Evolutionary conservation across 257 asterid genomes (phyloP).

Genomic region (Scutellaria baicalensis): DNA sequence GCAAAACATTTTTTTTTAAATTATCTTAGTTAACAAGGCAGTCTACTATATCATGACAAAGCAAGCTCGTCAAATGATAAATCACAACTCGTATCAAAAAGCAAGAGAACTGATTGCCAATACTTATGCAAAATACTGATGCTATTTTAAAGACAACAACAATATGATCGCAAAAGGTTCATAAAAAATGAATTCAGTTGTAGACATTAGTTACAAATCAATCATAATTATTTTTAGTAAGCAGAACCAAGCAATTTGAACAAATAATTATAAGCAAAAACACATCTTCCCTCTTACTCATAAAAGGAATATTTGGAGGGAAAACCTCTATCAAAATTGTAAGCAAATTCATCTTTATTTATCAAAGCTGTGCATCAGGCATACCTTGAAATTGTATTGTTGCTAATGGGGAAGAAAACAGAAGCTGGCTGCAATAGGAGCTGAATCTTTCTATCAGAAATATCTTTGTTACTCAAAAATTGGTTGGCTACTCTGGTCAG

Average conservation of each 20-base stretch:
- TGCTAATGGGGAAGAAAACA: conserved; percentile 58
- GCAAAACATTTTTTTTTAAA: background rate
- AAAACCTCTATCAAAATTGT: background rate
- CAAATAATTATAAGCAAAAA: background rate
- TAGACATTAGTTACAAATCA: background rate
- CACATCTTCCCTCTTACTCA: background rate
- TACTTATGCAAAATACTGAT: background rate
- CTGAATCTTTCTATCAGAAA: conserved; percentile 30
- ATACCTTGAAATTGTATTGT: conserved; percentile 51
- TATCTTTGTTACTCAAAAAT: conserved; percentile 33
- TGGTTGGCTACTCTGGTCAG: conserved; percentile 62
- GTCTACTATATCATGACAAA: background rate
- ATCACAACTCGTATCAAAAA: background rate
- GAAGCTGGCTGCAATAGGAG: conserved; percentile 52
- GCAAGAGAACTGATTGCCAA: background rate
- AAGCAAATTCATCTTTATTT: background rate
- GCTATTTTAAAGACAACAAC: background rate
- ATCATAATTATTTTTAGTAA: background rate
- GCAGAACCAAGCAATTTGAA: background rate
- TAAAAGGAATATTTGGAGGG: background rate
- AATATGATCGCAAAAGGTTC: background rate
- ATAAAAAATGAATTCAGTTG: background rate
- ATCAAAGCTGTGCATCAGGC: conserved; percentile 3
- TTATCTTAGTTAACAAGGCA: too few relatives aligned
- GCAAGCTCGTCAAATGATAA: background rate